Base-by-base conservation (phyloP, 1,139 yeast species). In the Scheffersomyces insectosa region DNA sequence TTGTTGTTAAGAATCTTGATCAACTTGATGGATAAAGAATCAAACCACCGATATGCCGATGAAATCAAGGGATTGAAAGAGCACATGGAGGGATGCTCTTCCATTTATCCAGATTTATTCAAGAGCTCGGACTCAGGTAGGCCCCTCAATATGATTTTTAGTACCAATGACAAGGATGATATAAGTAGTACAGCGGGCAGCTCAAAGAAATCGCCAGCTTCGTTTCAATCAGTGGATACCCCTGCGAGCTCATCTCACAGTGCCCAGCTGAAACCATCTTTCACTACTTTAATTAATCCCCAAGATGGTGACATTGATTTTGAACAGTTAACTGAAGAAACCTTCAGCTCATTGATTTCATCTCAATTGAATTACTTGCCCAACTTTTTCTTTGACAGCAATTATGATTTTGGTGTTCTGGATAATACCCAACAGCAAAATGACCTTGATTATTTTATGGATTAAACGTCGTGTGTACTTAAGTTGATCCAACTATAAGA, bases 41-140 rank as follows among this genome's bases (percentile, higher is more conserved):
- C 45, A 2, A 42, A 45, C 1, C 39, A 41, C 13, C 48, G 57
- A 34, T 54, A 53, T 12, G 36, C 45, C 12, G 42, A 44, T 10
- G 46, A 41, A 14, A 40, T 51, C 6, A 49, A 52, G 7, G 54
- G 57, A 4, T 50, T 64, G 14, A 27, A 28, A 3, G 51, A 50
- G 3, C 63, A 59, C 41, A 52, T 64, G 37, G 38, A 41, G 7
- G 44, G 50, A 2, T 45, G 57, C 20, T 54, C 47, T 31, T 37
- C 35, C 4, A 45, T 58, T 5, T 62, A 50, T 40, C 66, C 68
- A 4, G 59, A 58, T 11, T 36, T 59, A 6, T 58, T 59, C 38
- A 44, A 48, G 15, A 43, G 45, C 13, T 9, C 25, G 7, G 36
- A 14, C 11, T 29, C 13, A 8, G 13, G 11, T 9, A 36, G 8